These are phyloP conservation scores for Apiosordaria backusii DNA, from an alignment of 495 filamentous ascomycete genomes.

Conservation along the genomic window DNA sequence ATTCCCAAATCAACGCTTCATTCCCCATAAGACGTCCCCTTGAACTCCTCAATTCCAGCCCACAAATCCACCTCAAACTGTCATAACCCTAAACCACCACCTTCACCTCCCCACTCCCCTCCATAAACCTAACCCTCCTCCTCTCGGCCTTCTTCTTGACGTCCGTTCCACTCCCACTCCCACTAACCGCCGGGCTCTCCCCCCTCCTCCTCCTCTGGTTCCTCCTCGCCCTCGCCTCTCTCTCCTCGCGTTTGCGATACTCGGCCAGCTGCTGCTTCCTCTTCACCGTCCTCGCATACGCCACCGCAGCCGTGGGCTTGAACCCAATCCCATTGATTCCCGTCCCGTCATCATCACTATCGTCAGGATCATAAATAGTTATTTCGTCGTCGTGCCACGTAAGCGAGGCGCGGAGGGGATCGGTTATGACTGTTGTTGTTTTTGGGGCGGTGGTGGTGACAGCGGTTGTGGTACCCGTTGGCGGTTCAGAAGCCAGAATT, in stretches of 20 bases:
- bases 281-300: slow-evolving; percentile 69
- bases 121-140: slow-evolving; percentile 35
- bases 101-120: slow-evolving; percentile 12
- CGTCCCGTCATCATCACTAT: slow-evolving; percentile 72
- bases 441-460: slow-evolving; percentile 5
- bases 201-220: slow-evolving; percentile 57
- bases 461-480: not conserved
- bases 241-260: slow-evolving; percentile 76
- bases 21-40: not conserved
- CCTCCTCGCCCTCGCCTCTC: slow-evolving; percentile 74
- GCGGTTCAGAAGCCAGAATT: not conserved
- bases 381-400: slow-evolving; percentile 86
- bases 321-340: slow-evolving; percentile 91
- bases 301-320: slow-evolving; percentile 79
- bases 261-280: slow-evolving; percentile 78
- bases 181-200: slow-evolving; percentile 4
- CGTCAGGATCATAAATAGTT: slow-evolving; percentile 71
- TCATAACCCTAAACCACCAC: slow-evolving; percentile 14
- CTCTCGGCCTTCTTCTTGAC: slow-evolving; percentile 24
- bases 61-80: not conserved
- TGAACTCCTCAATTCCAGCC: not conserved
- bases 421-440: slow-evolving; percentile 36
- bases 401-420: slow-evolving; percentile 53
- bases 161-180: slow-evolving; percentile 37
- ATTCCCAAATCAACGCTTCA: not conserved